Base-by-base conservation (phyloP, 257 asterid species). In the Linaria vulgaris region DNA sequence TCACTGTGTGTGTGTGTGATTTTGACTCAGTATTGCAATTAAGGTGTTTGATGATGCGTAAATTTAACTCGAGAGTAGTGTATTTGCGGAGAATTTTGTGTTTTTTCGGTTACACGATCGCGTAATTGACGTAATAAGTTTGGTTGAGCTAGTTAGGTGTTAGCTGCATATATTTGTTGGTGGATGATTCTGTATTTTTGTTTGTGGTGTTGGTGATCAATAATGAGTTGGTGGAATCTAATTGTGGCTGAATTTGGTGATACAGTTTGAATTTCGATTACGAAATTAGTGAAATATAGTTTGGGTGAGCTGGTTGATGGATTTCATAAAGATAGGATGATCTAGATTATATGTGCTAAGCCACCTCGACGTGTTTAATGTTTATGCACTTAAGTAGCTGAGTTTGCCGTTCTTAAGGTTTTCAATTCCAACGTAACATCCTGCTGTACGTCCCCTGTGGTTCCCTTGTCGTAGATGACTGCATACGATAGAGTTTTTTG, bases 261-360 rank as follows among this genome's bases (percentile, higher is more conserved):
- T 54, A 16, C 44, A 14, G 37, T 63, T 31, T n/a, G 38, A 67
- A 27, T 56, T 41, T 71, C 60, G 64, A 59, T 48, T 41, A 47
- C 69, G 66, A 34, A 58, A 44, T 37, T 41, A 61, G 61, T 45
- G 13, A 56, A 59, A 48, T 69, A 27, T 43, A 43, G 59, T 52
- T 60, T 39, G 7, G 3, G 7, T 25, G 15, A 46, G 34, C 46
- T 47, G n/a, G n/a, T n/a, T 45, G 52, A 61, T 30, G 43, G 57
- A 21, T 50, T 47, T 54, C 19, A 20, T 27, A 58, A 58, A 43
- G 22, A 30, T 51, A 17, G 59, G n/a, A 64, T 2, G 25, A 13
- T 55, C 22, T 50, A 16, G 61, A 56, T 58, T 37, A 56, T 57
- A 37, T 15, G 0, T 34, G 1, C 25, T 65, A 17, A 5, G 50